Evolutionary conservation across 106 monocot genomes (phyloP), one percentile per base, ranked within the genome.

Genomic region (Apostasia ramifera): DNA sequence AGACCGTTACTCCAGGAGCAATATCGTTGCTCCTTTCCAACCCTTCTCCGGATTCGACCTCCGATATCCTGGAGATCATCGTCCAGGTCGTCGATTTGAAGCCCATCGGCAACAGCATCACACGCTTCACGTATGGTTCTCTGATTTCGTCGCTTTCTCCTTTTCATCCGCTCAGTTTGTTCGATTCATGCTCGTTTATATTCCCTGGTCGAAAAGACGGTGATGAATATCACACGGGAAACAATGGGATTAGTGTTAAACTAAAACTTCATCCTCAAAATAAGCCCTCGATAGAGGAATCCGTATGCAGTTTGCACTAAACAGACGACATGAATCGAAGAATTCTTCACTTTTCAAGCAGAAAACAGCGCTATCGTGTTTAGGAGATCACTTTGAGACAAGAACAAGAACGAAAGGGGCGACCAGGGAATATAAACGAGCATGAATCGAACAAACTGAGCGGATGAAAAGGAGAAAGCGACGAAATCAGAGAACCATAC

Each of bases 31-130:
- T 97, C n/a, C 82, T 90, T 3, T 57, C 78, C 3, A 90, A 93
- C 76, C 90, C 93, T 0, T 85, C 83, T 6, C 87, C 93, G 2
- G 80, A 73, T 54, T 77, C 83, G 4, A 6, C 73, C 3, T 75
- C 79, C 8, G 89, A 79, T 40, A 60, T 83, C 26, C 84, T 86
- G 38, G 82, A 82, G 82, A 76, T 87, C 71, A 70, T 97, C 57
- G 83, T 98, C 38, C 93, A 98, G 75, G 93, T 93, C 75, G 83
- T 98, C 47, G 90, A 98, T 80, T 85, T 93, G 53, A 98, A 83
- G 78, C 93, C 98, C 59, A 77, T 93, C 48, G 97, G 97, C 66
- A 81, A 15, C 82, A 91, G 88, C 88, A 74, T 71, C 63, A 82
- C 83, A 54, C 76, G 93, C 37, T 87, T 83, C 85, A 95, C 86